Base-by-base conservation (phyloP, 257 asterid species). In the Pogostemon cablin region DNA sequence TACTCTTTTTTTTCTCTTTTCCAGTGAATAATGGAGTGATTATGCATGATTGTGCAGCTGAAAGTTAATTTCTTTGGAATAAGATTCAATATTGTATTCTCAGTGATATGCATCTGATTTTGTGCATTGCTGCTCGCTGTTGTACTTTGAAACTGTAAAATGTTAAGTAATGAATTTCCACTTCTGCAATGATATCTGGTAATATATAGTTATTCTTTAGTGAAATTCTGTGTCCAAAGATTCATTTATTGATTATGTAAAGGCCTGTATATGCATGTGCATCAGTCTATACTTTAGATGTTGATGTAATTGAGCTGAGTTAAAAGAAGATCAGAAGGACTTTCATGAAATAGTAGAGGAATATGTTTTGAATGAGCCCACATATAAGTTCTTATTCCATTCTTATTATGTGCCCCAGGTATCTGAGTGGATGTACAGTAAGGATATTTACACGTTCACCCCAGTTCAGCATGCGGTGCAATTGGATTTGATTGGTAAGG, bases 381-480 rank as follows among this genome's bases (percentile, higher is more conserved):
- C 62, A 40, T 64, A 39, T 64, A 42, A 41, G 17, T 9, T 9
- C 52, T 71, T 70, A 68, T 67, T 54, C 43, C 15, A 8, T 44
- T 9, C 3, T 17, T 35, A 35, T 62, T 44, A 43, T 60, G 53
- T 56, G 49, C 7, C 9, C 67, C 82, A 92, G 98, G 90, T 88
- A 54, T 82, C 84, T 0, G 93, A 89, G 56, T 92, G 96, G 98
- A 82, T 76, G 71, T 76, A 79, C 42, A 80, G 53, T 61, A 78
- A 69, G 64, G 95, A 79, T 41, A 43, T 8, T 47, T 87, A 74
- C 70, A 71, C 81, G 4, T 65, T 87, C 76, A 80, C 96, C 56
- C 76, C 96, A 1, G 83, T 77, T n/a, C 86, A 89, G 74, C 96
- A 87, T 68, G 96, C 98, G 5, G 83, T 92, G 77, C 89, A 86